phyloP scores from a whole-genome alignment of 768 basidiomycete species.

The Leucosporidium yakuticum region DNA sequence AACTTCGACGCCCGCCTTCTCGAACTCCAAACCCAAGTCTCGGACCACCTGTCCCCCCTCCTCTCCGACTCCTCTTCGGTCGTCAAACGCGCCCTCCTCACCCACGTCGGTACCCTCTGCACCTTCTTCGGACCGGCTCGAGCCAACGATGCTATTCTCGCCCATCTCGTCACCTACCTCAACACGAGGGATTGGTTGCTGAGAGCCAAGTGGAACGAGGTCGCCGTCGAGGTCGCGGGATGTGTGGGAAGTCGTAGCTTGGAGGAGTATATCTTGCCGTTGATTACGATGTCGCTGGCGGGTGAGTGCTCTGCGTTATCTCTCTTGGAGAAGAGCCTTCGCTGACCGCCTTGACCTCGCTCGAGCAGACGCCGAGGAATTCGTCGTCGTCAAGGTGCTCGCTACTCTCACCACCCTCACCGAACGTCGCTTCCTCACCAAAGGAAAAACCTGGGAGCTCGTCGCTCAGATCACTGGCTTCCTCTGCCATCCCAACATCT shows the following conservation, averaged over 20 bases:
- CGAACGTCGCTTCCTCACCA: conserved; percentile 81
- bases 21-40: conserved; percentile 76
- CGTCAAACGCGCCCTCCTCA: conserved; percentile 83
- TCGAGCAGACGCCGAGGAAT: conserved; percentile 80
- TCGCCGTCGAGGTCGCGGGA: conserved; percentile 88
- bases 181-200: conserved; percentile 81
- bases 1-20: conserved; percentile 82
- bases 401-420: conserved; percentile 78
- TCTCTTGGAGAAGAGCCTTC: conserved; percentile 6
- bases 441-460: conserved; percentile 94
- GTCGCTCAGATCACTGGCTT: conserved; percentile 83
- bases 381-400: conserved; percentile 85
- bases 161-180: conserved; percentile 75
- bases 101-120: conserved; percentile 80
- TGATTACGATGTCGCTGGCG: conserved; percentile 91
- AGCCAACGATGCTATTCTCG: conserved; percentile 89
- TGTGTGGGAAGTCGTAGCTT: conserved; percentile 85
- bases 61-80: conserved; percentile 82
- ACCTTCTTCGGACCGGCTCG: conserved; percentile 87
- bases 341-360: too few relatives aligned
- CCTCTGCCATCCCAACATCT: conserved; percentile 87
- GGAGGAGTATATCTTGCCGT: conserved; percentile 92
- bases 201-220: conserved; percentile 87
- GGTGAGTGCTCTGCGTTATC: conserved; percentile 50
- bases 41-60: conserved; percentile 77